phyloP scores from a whole-genome alignment of 805 yeast genomes.

The Yarrowia sp. region DNA sequence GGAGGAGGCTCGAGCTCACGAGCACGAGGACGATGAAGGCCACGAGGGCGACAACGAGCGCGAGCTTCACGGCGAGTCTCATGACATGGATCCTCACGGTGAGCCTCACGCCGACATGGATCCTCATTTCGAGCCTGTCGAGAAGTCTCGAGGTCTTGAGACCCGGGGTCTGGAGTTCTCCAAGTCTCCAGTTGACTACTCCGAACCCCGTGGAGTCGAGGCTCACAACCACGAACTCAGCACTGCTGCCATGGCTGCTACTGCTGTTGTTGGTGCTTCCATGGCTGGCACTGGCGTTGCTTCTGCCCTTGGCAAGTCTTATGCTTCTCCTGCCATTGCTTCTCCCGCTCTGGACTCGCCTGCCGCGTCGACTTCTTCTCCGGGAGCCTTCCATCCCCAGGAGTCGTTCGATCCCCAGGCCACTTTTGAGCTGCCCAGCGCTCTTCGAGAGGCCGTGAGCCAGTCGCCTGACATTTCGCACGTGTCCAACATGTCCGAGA shows the following conservation, averaged over 20 bases:
- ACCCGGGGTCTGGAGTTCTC: no score
- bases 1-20: not conserved
- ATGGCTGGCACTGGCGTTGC: slow-evolving; percentile 17
- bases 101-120: not conserved
- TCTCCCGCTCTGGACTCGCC: not conserved
- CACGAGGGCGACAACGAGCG: not conserved
- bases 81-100: not conserved
- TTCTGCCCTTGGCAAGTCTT: slow-evolving; percentile 11
- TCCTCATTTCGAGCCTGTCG: not conserved
- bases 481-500: slow-evolving; percentile 3
- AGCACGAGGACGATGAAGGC: not conserved
- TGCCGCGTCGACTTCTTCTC: not conserved
- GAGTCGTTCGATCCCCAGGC: slow-evolving; percentile 5
- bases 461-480: slow-evolving; percentile 9
- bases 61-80: not conserved
- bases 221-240: not conserved
- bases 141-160: not conserved
- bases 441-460: not conserved
- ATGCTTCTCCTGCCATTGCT: not conserved
- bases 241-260: slow-evolving; percentile 6
- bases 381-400: slow-evolving; percentile 12
- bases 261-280: slow-evolving; percentile 10
- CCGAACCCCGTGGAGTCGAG: no score
- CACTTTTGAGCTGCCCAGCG: slow-evolving; percentile 10
- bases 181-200: no score